Evolutionary conservation across 148 eudicot species (phyloP).

Genomic region (Amaranthus hypochondriacus): DNA sequence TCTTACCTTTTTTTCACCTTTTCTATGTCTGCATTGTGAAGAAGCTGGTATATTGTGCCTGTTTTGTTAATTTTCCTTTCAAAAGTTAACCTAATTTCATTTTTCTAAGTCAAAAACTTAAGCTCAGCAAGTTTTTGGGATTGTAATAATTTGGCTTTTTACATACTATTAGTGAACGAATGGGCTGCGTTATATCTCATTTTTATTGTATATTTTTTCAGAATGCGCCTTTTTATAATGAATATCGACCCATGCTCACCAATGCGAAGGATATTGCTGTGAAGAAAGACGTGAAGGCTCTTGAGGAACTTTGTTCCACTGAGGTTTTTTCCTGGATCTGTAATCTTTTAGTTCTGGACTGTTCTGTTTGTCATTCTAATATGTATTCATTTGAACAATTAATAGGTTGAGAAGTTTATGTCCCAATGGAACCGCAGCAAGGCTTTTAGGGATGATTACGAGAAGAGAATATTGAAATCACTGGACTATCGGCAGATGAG

Average conservation of each 20-base stretch:
- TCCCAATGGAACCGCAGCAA: slow-evolving; percentile 58
- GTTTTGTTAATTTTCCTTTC: too few relatives aligned
- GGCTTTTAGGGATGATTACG: slow-evolving; percentile 70
- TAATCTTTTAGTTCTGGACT: not conserved
- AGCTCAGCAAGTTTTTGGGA: too few relatives aligned
- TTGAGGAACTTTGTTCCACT: slow-evolving; percentile 29
- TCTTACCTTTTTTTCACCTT: too few relatives aligned
- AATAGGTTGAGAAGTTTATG: slow-evolving; percentile 68
- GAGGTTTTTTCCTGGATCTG: slow-evolving; percentile 36
- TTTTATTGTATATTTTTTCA: slow-evolving; percentile 16
- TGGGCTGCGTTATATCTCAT: not conserved
- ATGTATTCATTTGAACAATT: slow-evolving; percentile 1
- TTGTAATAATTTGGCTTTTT: too few relatives aligned
- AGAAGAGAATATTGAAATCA: slow-evolving; percentile 61
- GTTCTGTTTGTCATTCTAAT: not conserved
- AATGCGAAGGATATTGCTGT: slow-evolving; percentile 42
- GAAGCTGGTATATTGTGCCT: too few relatives aligned
- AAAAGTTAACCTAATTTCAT: too few relatives aligned
- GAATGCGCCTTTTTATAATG: slow-evolving; percentile 32
- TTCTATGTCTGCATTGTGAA: too few relatives aligned
- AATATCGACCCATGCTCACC: slow-evolving; percentile 30
- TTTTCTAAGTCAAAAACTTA: too few relatives aligned
- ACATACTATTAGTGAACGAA: too few relatives aligned
- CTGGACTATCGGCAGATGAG: slow-evolving; percentile 69
- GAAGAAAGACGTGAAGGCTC: slow-evolving; percentile 47